phyloP scores from a whole-genome alignment of 2,329 filamentous ascomycete genomes.

The Rasamsonia emersonii region DNA sequence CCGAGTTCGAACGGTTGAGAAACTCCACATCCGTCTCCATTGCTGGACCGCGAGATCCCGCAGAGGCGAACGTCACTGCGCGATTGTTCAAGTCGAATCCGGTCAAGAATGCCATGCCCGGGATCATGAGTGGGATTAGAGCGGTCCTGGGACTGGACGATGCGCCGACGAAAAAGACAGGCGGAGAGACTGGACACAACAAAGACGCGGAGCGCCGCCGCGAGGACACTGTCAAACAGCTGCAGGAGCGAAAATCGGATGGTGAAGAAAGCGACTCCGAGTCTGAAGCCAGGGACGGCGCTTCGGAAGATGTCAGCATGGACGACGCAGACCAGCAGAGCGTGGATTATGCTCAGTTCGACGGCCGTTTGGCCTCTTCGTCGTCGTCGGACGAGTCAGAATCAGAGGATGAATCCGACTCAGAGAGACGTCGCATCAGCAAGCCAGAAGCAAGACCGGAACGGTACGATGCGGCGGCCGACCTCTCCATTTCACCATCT shows the following conservation, averaged over 20 bases:
- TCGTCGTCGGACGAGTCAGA: conserved; percentile 10
- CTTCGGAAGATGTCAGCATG: conserved; percentile 13
- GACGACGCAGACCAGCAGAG: conserved; percentile 8
- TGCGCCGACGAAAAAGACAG: conserved; percentile 10
- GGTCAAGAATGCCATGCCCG: conserved; percentile 46
- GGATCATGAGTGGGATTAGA: conserved; percentile 34
- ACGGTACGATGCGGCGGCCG: conserved; percentile 11
- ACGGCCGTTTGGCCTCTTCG: conserved; percentile 25
- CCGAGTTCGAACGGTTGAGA: conserved; percentile 37
- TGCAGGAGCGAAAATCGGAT: conserved; percentile 6
- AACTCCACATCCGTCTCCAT: conserved; percentile 28
- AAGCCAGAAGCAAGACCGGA: not conserved
- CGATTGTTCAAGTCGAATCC: conserved; percentile 52
- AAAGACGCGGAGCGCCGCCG: not conserved
- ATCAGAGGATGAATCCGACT: conserved; percentile 15
- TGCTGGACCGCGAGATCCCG: conserved; percentile 33
- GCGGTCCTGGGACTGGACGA: conserved; percentile 29
- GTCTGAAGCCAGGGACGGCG: conserved; percentile 18
- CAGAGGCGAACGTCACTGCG: conserved; percentile 50
- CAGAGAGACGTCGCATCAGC: conserved; percentile 13
- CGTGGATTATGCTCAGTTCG: conserved; percentile 23
- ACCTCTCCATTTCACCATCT: conserved; percentile 27
- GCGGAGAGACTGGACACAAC: conserved; percentile 3
- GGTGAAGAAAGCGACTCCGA: conserved; percentile 5
- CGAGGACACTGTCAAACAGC: no score